Evolutionary conservation across 805 yeast genomes (phyloP), one percentile per base, ranked within the genome.

Genomic region (Teunomyces pallodes): DNA sequence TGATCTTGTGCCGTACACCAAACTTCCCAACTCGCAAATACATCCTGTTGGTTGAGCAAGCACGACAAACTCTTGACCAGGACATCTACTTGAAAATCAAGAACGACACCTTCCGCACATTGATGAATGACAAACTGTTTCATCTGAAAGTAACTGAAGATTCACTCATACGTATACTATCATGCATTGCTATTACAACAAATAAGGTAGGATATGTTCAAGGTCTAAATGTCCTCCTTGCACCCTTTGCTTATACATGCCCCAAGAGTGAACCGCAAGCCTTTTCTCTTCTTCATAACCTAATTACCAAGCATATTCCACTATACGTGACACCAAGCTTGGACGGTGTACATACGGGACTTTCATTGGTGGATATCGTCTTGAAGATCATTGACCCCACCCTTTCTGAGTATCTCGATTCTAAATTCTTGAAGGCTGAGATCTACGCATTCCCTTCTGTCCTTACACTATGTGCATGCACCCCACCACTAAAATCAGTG

Each of bases 371-470:
- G n/a, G 96, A 90, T 58, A 60, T 80, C 0, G 85, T 89, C 27
- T 68, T 90, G 41, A 79, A 80, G 52, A 75, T 82, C 14, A 83
- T 90, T 20, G 97, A 90, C 63, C 86, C 89, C 0, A 81, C 83
- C 20, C 74, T 91, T 28, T 83, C 76, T 59, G 74, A 75, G 29
- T 79, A 71, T 54, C 72, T 87, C 36, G 79, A 76, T 46, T 76
- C 85, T 42, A 84, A 84, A 56, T 75, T 86, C 58, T 70, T 90
- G 46, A 84, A 87, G 26, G 91, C 97, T 0, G 90, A 90, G 58
- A 82, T 90, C 24, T 90, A 90, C 62, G 97, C 95, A 0, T 83
- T 90, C 54, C 87, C 90, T 3, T 83, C 91, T 0, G 87, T 90
- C 0, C 67, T 91, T 53, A 90, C 97, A 0, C 69, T 91, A 42